Base-by-base conservation (phyloP, 352 stramenopile species). In the Phytopythium vexans region DNA sequence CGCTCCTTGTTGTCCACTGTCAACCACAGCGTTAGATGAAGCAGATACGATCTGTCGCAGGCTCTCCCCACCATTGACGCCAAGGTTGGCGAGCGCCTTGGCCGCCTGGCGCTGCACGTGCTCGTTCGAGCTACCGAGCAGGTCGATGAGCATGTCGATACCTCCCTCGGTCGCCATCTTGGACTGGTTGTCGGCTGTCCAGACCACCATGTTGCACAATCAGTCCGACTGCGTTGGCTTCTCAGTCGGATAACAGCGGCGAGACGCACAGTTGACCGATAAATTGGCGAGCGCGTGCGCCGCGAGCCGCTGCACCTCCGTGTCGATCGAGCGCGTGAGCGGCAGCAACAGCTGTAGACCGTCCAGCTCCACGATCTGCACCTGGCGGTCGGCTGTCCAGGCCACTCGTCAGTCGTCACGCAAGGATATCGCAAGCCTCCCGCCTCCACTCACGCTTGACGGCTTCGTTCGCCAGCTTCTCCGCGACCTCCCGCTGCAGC, bases 401-500 rank as follows among this genome's bases (percentile, higher is more conserved):
- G 40, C 47, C 56, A 41, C 40, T 49, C 36, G 49, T 54, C 32
- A 47, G 37, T 40, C 10, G 2, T 4, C 33, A 7, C 21, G 21
- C 27, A 11, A 21, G 15, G 14, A 12, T 4, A 36, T 16, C 6
- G 16, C 27, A 12, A 35, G 34, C 16, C 12, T 16, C 35, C n/a
- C 4, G 42, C 6, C 12, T 8, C 34, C 14, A 75, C 78, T 42
- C 39, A 96, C 86, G 86, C 62, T 97, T 97, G 39, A 98, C 92
- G 21, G 93, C 93, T 57, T 98, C 89, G 55, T 98, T 98, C 14
- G 93, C 93, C 41, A 98, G 68, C 57, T 97, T 97, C 73, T 98
- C 93, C 10, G 93, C 93, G 5, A 98, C 91, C 60, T 97, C 88
- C 44, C 89, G 84, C 70, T 97, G 89, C 52, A 97, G 72, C 52